A percentile compares a stretch with the other conserved stretches of the same genome.
These are phyloP conservation scores for Chaetothyriales sp. DNA, from an alignment of 2,329 filamentous ascomycete species.

Conservation along the genomic window DNA sequence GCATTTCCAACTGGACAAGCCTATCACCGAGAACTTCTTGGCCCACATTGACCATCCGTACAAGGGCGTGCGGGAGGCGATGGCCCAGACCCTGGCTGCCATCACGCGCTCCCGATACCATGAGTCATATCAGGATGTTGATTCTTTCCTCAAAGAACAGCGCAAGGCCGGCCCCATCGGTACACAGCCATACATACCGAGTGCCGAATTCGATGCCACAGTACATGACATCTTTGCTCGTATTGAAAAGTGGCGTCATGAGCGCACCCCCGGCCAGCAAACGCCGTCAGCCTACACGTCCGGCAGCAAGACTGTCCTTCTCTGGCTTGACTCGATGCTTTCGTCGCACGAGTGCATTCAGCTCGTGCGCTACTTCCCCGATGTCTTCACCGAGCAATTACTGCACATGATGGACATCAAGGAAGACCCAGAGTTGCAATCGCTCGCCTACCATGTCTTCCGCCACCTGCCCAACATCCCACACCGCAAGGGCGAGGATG, in stretches of 20 bases:
- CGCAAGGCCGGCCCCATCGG: conserved; percentile 69
- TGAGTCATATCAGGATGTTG: conserved; percentile 75
- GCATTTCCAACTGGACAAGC: conserved; percentile 86
- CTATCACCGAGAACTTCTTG: conserved; percentile 78
- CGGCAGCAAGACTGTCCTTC: conserved; percentile 84
- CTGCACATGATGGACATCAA: conserved; percentile 99
- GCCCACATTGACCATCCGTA: conserved; percentile 91
- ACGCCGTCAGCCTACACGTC: conserved; percentile 89
- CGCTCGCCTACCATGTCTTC: conserved; percentile 90
- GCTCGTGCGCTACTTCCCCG: conserved; percentile 78
- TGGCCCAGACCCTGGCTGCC: conserved; percentile 73
- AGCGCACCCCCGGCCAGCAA: conserved; percentile 74
- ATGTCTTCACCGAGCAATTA: conserved; percentile 77
- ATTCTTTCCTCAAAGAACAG: conserved; percentile 60
- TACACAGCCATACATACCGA: conserved; percentile 65
- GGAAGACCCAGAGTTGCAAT: conserved; percentile 90
- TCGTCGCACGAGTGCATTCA: conserved; percentile 87
- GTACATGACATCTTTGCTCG: conserved; percentile 62
- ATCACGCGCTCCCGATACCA: conserved; percentile 88
- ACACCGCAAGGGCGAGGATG: conserved; percentile 72
- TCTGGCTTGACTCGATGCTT: conserved; percentile 85
- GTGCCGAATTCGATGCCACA: conserved; percentile 54
- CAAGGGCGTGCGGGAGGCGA: conserved; percentile 89
- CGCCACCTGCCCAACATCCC: conserved; percentile 91
- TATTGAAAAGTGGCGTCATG: conserved; percentile 74